Conservation (phyloP, 2,329 filamentous ascomycete genomes). For the Karstenula rhodostoma region DNA sequence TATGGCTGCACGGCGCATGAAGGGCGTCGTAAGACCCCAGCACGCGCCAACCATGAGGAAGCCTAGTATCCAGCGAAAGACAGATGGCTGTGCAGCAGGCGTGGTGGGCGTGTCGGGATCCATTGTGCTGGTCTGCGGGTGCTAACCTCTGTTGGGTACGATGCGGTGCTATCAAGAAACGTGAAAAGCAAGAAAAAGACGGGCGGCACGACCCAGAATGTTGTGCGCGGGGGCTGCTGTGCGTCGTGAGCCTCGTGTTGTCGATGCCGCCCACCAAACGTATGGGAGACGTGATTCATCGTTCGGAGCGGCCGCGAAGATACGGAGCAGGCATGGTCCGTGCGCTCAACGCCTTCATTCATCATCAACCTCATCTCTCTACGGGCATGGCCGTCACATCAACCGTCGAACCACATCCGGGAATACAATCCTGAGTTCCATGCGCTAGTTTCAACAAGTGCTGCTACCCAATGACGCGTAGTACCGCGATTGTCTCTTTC, state of each 20-base stretch:
- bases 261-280: slow-evolving; percentile 2
- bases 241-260: slow-evolving; percentile 12
- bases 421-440: neutral
- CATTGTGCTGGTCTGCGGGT: slow-evolving; percentile 27
- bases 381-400: neutral
- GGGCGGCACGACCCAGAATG: neutral
- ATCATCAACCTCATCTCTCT: slow-evolving; percentile 1
- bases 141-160: neutral
- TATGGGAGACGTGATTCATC: slow-evolving; percentile 9
- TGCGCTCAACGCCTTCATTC: slow-evolving; percentile 1
- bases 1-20: slow-evolving; percentile 86
- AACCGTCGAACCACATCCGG: neutral
- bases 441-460: neutral
- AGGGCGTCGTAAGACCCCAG: slow-evolving; percentile 89
- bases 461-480: neutral
- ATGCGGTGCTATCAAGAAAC: slow-evolving; percentile 7
- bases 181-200: slow-evolving; percentile 2
- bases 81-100: slow-evolving; percentile 46
- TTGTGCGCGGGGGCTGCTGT: slow-evolving; percentile 9
- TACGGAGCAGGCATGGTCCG: slow-evolving; percentile 14
- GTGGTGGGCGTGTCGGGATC: slow-evolving; percentile 39
- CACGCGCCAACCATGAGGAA: slow-evolving; percentile 91
- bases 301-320: slow-evolving; percentile 13
- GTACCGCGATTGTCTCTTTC: neutral
- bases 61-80: slow-evolving; percentile 84